Base-by-base conservation (phyloP, 108 stramenopile genomes). In the Cyclostephanos tholiformis region DNA sequence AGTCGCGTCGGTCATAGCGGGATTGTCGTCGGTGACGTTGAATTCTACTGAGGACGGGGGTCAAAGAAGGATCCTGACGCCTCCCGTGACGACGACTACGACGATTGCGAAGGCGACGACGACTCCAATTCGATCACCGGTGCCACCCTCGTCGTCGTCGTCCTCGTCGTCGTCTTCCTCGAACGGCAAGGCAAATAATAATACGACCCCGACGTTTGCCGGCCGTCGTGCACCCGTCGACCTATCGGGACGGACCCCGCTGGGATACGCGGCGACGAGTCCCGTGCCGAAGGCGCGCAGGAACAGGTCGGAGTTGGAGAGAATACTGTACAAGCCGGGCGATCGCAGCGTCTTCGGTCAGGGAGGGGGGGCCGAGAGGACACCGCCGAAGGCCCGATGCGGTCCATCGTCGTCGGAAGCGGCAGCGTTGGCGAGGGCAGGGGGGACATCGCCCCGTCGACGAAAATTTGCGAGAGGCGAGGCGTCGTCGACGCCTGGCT, bases 231-330 rank as follows among this genome's bases (percentile, higher is more conserved):
- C 85, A 12, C 90, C 88, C 13, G 51, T 87, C 6, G 94, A 93
- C 66, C 51, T 92, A 26, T 46, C 72, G 59, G 89, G 88, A 43
- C 78, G 82, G 2, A 95, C 91, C 4, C 87, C 94, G 6, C 72
- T 87, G 25, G 91, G 90, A 8, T 65, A 83, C 26, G 89, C 88
- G 43, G 64, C 87, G 11, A 88, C 82, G 12, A 85, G 84, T 9
- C 81, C 80, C 13, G 74, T 82, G 4, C 75, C 82, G 20, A 82
- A 74, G 63, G 87, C 89, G 19, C 62, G 69, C 20, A 76, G 70
- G 57, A 81, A 85, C 61, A 71, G 81, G 56, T 55, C 39, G 32
- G 67, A 73, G 13, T 55, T 89, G 65, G 75, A 89, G 50, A 53
- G 79, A 55, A 44, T 53, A 4, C 74, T 95, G 63, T 95, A 89